phyloP scores from a whole-genome alignment of 1,139 yeast species.

The Suzukiozyma palmioleophila region DNA sequence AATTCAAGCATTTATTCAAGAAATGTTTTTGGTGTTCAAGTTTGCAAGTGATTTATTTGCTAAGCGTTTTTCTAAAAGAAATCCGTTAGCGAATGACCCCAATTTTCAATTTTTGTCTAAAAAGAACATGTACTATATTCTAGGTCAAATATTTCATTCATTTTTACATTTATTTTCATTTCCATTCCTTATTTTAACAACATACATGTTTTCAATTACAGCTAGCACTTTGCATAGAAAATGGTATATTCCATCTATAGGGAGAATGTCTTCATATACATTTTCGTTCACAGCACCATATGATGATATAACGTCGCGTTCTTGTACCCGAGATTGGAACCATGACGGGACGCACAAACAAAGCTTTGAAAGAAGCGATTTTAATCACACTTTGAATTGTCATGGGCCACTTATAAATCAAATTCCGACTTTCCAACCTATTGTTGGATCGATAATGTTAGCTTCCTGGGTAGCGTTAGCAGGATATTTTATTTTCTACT shows the following conservation, averaged over 20 bases:
- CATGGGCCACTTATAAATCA: not conserved
- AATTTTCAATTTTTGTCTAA: conserved; percentile 9
- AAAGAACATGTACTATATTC: conserved; percentile 22
- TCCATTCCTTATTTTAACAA: conserved; percentile 43
- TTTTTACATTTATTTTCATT: conserved; percentile 36
- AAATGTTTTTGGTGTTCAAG: conserved; percentile 18
- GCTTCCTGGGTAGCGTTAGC: conserved; percentile 29
- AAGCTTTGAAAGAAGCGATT: not conserved
- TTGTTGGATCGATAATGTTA: conserved; percentile 29
- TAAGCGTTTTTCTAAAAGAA: conserved; percentile 7
- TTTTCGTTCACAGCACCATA: conserved; percentile 26
- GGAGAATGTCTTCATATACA: conserved; percentile 18
- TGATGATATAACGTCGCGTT: conserved; percentile 8
- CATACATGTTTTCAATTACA: conserved; percentile 31
- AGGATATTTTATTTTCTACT: conserved; percentile 29
- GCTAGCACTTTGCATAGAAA: conserved; percentile 8
- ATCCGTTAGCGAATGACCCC: conserved; percentile 3
- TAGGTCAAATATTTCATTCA: conserved; percentile 32
- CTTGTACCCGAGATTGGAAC: not conserved
- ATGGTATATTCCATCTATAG: conserved; percentile 13
- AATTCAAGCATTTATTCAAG: conserved; percentile 19
- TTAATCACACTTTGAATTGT: not conserved
- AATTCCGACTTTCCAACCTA: conserved; percentile 1
- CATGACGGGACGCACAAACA: not conserved
- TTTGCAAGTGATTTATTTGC: conserved; percentile 11